Conservation (phyloP, 2,329 filamentous ascomycete species). For the Calonectria honghensis region DNA sequence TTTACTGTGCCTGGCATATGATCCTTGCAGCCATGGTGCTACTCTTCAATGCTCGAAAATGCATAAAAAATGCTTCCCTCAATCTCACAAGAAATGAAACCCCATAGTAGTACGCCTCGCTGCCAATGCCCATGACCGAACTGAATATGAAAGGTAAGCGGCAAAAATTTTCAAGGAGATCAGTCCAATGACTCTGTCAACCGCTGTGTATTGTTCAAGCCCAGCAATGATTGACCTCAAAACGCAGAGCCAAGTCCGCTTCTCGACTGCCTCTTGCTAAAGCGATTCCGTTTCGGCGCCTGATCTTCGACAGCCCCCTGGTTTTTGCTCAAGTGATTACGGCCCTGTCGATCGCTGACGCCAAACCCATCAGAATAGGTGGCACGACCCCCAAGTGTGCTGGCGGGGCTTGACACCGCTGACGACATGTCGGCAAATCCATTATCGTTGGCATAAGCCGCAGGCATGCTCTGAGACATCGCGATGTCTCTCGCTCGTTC, state of each 20-base stretch:
- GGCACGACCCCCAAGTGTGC: conserved; percentile 79
- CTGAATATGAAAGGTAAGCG: conserved; percentile 51
- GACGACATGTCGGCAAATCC: conserved; percentile 82
- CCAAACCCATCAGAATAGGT: conserved; percentile 71
- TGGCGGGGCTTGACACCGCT: conserved; percentile 84
- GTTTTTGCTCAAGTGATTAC: conserved; percentile 76
- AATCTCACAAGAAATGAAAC: conserved; percentile 53
- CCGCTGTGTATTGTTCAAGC: conserved; percentile 37
- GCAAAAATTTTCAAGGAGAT: conserved; percentile 49
- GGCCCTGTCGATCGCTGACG: conserved; percentile 71
- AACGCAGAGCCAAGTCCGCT: conserved; percentile 95
- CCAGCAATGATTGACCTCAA: conserved; percentile 62
- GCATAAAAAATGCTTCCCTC: conserved; percentile 52
- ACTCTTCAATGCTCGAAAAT: conserved; percentile 48
- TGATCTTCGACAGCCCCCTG: conserved; percentile 74
- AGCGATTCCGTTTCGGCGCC: conserved; percentile 77
- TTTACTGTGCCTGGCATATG: conserved; percentile 11
- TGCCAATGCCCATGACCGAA: conserved; percentile 57
- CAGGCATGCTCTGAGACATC: conserved; percentile 80
- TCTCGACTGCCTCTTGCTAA: conserved; percentile 95
- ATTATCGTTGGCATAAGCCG: conserved; percentile 80
- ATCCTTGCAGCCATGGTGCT: conserved; percentile 29
- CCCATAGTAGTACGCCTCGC: conserved; percentile 59
- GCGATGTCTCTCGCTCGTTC: conserved; percentile 92
- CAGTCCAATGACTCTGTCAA: conserved; percentile 36